Base-by-base conservation (phyloP, 2,329 filamentous ascomycete species). In the Teratosphaeria pseudoeucalypti region DNA sequence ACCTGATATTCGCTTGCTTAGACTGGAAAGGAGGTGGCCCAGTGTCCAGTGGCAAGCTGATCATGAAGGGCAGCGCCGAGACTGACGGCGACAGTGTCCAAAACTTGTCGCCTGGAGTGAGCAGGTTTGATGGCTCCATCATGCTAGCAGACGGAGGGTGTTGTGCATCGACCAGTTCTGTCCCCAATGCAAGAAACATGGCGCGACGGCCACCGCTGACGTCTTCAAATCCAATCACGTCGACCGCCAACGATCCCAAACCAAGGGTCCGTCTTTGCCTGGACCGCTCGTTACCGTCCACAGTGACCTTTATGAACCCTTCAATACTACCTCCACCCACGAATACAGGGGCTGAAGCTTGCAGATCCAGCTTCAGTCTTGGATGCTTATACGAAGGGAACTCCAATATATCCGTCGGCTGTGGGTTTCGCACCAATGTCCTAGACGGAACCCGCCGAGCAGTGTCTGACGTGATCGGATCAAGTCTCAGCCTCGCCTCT, bases 321-420 rank as follows among this genome's bases (percentile, higher is more conserved):
- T 82, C 80, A 14, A 82, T 74, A 11, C 76, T 81, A 9, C 80
- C 78, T 32, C 80, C 80, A 19, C 81, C 81, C n/a, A 82, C 78
- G 60, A 81, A 82, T 9, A 82, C 67, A 4, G 79, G 75, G 19
- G 79, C 78, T 34, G 76, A 76, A 27, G 80, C 70, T 56, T 78
- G 77, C n/a, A 82, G 65, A 16, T 78, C 78, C 7, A 81, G 70
- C 43, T 75, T 73, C 2, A 82, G 70, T 47, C 79, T 74, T 34
- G 78, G 76, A 70, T 82, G 79, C 54, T 74, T 75, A 64, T 77
- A 74, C 12, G 71, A 74, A 19, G 79, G 78, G 62, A 75, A 77
- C 29, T 81, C 78, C 19, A 82, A 64, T 29, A 82, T 72, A 55
- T 82, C 79, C 43, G 73, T 72, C 2, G 78, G 78, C 39, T 74